Percentiles rank a stretch among this genome's conserved stretches.
These are phyloP conservation scores for Fusarium nodosum DNA, from an alignment of 2,329 filamentous ascomycete genomes.

Conservation along the genomic window DNA sequence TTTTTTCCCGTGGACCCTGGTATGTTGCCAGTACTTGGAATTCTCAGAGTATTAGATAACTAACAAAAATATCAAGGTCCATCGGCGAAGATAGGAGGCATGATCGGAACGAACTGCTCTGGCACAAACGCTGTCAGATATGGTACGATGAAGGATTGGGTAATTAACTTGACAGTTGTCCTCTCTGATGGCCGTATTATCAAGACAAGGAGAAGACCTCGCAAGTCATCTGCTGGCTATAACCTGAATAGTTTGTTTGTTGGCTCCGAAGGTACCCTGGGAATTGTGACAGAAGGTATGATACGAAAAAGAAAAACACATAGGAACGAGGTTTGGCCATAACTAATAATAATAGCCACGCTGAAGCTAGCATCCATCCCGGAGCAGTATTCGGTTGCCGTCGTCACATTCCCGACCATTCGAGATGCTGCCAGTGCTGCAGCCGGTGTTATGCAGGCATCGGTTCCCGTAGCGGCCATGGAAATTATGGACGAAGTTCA, in stretches of 20 bases:
- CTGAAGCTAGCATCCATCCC: conserved; percentile 84
- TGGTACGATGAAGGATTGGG: conserved; percentile 90
- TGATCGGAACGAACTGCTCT: conserved; percentile 84
- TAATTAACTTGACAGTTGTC: conserved; percentile 85
- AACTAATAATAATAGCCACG: conserved; percentile 65
- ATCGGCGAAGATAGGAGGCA: conserved; percentile 82
- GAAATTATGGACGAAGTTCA: conserved; percentile 92
- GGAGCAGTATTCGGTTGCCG: conserved; percentile 81
- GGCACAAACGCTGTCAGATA: conserved; percentile 86
- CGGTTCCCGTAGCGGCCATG: conserved; percentile 80
- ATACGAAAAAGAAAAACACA: neutral
- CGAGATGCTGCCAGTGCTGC: conserved; percentile 81
- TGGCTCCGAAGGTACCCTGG: conserved; percentile 84
- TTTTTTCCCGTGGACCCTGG: conserved; percentile 95
- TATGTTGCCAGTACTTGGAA: conserved; percentile 42
- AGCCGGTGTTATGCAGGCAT: conserved; percentile 80
- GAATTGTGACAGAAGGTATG: conserved; percentile 79
- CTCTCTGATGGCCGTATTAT: conserved; percentile 83
- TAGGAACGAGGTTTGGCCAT: neutral
- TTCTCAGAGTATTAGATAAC: neutral
- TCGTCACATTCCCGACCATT: conserved; percentile 83
- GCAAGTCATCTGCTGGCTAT: conserved; percentile 86
- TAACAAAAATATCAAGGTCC: conserved; percentile 58
- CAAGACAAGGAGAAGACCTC: conserved; percentile 81
- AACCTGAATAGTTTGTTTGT: conserved; percentile 86